phyloP scores from a whole-genome alignment of 2,329 filamentous ascomycete genomes.

The Epichloe gansuensis region DNA sequence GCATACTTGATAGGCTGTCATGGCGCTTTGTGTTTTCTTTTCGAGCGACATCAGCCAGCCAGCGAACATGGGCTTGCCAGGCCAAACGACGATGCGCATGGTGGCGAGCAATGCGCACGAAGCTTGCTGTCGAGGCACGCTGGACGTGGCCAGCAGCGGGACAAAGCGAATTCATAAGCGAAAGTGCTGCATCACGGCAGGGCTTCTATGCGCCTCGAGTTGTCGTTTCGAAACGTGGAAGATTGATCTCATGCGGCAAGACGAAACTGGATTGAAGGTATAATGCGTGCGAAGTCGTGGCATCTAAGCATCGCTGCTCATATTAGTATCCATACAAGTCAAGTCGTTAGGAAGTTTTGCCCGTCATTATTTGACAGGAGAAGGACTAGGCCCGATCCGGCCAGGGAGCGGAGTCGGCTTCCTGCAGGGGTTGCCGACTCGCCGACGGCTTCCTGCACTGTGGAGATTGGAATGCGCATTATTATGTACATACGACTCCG shows the following conservation, averaged over 20 bases:
- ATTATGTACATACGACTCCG: too few relatives aligned
- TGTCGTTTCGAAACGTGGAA: neutral
- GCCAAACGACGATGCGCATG: conserved; percentile 26
- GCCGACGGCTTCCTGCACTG: too few relatives aligned
- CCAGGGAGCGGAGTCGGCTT: neutral
- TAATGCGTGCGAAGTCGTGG: too few relatives aligned
- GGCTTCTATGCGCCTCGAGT: conserved; percentile 7
- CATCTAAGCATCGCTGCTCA: too few relatives aligned
- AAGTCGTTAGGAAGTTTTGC: neutral
- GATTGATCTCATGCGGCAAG: neutral
- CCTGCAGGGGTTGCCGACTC: neutral
- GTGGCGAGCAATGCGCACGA: conserved; percentile 38
- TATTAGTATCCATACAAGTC: too few relatives aligned
- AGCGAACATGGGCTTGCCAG: conserved; percentile 28
- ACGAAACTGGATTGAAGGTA: neutral
- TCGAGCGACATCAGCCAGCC: conserved; percentile 27
- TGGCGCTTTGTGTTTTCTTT: conserved; percentile 9
- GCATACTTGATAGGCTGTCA: conserved; percentile 30
- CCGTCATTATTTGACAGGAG: neutral
- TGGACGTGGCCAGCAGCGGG: conserved; percentile 23
- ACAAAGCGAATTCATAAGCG: conserved; percentile 18
- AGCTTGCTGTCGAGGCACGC: conserved; percentile 30
- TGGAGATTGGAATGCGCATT: too few relatives aligned
- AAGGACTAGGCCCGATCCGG: neutral
- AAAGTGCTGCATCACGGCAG: conserved; percentile 14